Evolutionary conservation across 2,329 filamentous ascomycete genomes (phyloP).

Genomic region (Zasmidium angulare): DNA sequence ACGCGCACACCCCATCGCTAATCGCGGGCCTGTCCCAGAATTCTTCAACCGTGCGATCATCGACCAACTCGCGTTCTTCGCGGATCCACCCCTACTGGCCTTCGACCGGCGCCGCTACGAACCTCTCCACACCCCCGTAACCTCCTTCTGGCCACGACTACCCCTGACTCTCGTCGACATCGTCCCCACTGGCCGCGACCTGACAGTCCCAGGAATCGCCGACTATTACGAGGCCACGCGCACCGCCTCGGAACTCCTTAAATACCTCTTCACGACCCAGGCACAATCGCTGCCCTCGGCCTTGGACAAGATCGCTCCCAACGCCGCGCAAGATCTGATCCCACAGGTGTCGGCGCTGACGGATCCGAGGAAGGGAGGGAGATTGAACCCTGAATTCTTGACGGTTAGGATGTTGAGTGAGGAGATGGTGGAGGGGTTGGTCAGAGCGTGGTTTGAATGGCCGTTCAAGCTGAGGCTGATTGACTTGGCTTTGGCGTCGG

Average conservation of each 20-base stretch:
- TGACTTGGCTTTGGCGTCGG: slow-evolving; percentile 22
- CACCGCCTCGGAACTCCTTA: slow-evolving; percentile 47
- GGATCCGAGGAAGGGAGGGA: slow-evolving; percentile 51
- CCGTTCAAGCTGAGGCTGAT: slow-evolving; percentile 50
- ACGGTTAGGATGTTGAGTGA: slow-evolving; percentile 52
- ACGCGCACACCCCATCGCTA: background rate
- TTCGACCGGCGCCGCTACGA: slow-evolving; percentile 74
- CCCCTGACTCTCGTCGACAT: slow-evolving; percentile 64
- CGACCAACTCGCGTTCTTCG: slow-evolving; percentile 26
- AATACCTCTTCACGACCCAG: slow-evolving; percentile 42
- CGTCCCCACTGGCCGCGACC: slow-evolving; percentile 52
- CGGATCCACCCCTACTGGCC: slow-evolving; percentile 40
- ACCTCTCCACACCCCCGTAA: slow-evolving; percentile 57
- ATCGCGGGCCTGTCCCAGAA: slow-evolving; percentile 9
- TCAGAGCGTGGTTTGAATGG: slow-evolving; percentile 64
- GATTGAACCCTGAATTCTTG: slow-evolving; percentile 45
- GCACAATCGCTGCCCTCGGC: slow-evolving; percentile 41
- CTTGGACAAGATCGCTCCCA: slow-evolving; percentile 59
- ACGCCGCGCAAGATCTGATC: slow-evolving; percentile 57
- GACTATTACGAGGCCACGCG: slow-evolving; percentile 22
- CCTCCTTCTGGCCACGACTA: slow-evolving; percentile 67
- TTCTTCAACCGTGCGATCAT: background rate
- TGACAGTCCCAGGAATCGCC: slow-evolving; percentile 33
- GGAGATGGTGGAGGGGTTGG: slow-evolving; percentile 58
- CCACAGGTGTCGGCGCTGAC: slow-evolving; percentile 50